Conservation (phyloP, 2,329 filamentous ascomycete species). For the Clathrospora elynae region DNA sequence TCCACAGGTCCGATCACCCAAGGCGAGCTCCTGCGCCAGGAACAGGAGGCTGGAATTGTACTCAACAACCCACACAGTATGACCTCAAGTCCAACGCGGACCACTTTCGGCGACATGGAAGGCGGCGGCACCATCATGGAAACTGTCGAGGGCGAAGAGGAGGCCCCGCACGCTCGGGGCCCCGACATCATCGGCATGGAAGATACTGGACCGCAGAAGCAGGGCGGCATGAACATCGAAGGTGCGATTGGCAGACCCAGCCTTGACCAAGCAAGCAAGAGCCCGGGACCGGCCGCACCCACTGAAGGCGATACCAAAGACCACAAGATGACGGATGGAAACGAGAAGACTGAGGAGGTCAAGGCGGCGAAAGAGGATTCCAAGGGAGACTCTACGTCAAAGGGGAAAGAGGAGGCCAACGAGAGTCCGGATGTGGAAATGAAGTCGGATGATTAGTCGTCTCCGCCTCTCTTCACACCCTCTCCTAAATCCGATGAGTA, state of each 20-base stretch:
- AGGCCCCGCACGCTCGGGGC: slow-evolving; percentile 77
- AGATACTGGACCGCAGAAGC: slow-evolving; percentile 81
- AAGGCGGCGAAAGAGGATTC: neutral
- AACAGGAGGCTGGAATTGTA: slow-evolving; percentile 80
- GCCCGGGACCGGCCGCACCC: slow-evolving; percentile 24
- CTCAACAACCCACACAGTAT: slow-evolving; percentile 56
- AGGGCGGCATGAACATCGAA: slow-evolving; percentile 53
- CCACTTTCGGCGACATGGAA: slow-evolving; percentile 34
- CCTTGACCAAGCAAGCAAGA: slow-evolving; percentile 35
- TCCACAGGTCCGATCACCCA: slow-evolving; percentile 62
- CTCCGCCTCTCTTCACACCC: neutral
- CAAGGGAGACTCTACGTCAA: slow-evolving; percentile 1
- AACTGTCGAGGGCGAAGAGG: slow-evolving; percentile 57
- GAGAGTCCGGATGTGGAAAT: slow-evolving; percentile 14
- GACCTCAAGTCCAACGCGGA: slow-evolving; percentile 32
- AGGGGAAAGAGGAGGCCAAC: neutral
- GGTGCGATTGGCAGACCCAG: slow-evolving; percentile 46
- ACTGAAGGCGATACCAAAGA: slow-evolving; percentile 17
- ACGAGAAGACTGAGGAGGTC: neutral
- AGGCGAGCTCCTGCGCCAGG: slow-evolving; percentile 82
- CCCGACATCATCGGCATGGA: slow-evolving; percentile 83
- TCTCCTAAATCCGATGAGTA: too few species aligned
- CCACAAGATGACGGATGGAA: slow-evolving; percentile 29
- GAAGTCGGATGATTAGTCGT: slow-evolving; percentile 17
- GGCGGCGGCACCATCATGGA: slow-evolving; percentile 40